Base-by-base conservation (phyloP, 257 asterid species). In the Haberlea rhodopensis region DNA sequence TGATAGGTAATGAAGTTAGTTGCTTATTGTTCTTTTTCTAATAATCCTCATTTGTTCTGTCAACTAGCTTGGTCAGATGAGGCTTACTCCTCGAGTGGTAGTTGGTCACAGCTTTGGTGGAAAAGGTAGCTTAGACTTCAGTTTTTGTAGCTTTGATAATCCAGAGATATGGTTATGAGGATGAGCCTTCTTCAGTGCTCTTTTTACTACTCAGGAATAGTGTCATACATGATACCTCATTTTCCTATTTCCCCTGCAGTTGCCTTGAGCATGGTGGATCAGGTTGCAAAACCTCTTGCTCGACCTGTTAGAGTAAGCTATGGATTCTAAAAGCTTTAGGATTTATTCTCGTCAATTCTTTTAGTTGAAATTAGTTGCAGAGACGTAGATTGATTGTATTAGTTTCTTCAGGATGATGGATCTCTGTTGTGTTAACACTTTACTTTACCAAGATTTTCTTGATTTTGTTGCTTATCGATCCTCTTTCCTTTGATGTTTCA, bases 101-200 rank as follows among this genome's bases (percentile, higher is more conserved):
- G 91, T 89, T 73, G 99, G 99, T 76, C 99, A 92, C 80, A 92
- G 97, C 84, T 92, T 92, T 76, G 97, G 99, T 55, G 99, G 99
- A 62, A 92, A 92, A 92, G 99, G 99, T 92, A 85, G 66, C 37
- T 67, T 62, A 25, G 29, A 29, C 25, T 45, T 29, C 55, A 65
- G 58, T 66, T 26, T 57, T 16, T 64, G 52, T 31, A 45, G 10
- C 25, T 31, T 21, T 46, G 25, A 43, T 56, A 27, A 24, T 68
- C 6, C 25, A 59, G 49, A 8, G 28, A 25, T n/a, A n/a, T 65
- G 24, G 32, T 21, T n/a, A 23, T 43, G 10, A n/a, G 26, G 34
- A 52, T 53, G 71, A 46, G 60, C 48, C 23, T 59, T 40, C 11
- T 8, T 2, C 26, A 60, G 57, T 57, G 22, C 51, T 60, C n/a